phyloP scores from a whole-genome alignment of 2,329 filamentous ascomycete genomes.

The Phyllosticta capitalensis region DNA sequence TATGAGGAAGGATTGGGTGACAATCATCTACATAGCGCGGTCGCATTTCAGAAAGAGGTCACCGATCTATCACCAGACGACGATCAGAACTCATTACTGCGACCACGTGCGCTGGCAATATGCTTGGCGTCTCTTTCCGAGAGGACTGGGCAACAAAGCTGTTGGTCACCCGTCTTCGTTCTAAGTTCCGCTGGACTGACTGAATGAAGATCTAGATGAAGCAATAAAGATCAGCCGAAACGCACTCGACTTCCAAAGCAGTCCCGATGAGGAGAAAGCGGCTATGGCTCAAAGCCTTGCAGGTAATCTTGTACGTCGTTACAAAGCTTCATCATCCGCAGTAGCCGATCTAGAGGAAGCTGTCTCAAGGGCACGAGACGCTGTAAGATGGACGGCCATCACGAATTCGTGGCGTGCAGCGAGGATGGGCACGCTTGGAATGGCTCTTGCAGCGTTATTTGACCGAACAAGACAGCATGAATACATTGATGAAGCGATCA shows the following conservation, averaged over 20 bases:
- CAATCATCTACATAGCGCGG: not conserved
- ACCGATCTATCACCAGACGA: not conserved
- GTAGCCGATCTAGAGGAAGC: not conserved
- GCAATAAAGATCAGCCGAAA: not conserved
- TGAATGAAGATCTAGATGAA: not conserved
- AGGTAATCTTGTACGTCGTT: not conserved
- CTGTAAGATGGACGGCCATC: not conserved
- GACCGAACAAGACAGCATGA: not conserved
- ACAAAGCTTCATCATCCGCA: not conserved
- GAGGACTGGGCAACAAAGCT: not conserved
- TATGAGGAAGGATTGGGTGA: not conserved
- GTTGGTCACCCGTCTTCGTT: not conserved
- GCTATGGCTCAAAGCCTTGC: not conserved
- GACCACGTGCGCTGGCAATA: not conserved
- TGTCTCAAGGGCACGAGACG: not conserved
- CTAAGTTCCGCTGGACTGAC: not conserved
- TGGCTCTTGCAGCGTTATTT: not conserved
- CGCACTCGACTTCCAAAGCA: not conserved
- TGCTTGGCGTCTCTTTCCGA: not conserved
- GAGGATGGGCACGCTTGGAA: not conserved
- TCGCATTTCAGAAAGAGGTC: not conserved
- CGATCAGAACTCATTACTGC: not conserved
- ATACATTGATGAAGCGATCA: constrained; percentile 9
- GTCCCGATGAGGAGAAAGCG: not conserved
- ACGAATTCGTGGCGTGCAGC: not conserved